These are phyloP conservation scores for Neurospora tetrasperma DNA, from an alignment of 495 filamentous ascomycete genomes.

Conservation along the genomic window DNA sequence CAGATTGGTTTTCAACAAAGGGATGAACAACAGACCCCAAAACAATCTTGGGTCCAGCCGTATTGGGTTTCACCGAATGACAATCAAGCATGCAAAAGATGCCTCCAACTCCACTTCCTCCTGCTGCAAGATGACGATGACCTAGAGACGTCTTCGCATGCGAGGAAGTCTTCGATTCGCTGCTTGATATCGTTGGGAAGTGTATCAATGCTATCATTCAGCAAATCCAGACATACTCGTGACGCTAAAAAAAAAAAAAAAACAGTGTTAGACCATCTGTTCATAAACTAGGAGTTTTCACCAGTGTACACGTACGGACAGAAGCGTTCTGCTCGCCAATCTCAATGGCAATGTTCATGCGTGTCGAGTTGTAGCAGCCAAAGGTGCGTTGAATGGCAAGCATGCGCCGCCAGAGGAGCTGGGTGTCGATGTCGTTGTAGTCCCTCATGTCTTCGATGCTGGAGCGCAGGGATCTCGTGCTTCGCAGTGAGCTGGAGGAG, in stretches of 20 bases:
- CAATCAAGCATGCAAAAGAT: not conserved
- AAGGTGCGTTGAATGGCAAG: conserved; percentile 32
- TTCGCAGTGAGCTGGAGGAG: not conserved
- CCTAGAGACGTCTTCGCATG: not conserved
- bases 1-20: not conserved
- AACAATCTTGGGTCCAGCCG: not conserved
- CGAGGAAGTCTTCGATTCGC: conserved; percentile 17
- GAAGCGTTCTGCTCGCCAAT: conserved; percentile 18
- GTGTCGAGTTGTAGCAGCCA: conserved; percentile 36
- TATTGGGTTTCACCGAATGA: not conserved
- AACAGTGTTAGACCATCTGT: not conserved
- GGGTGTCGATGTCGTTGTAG: conserved; percentile 19
- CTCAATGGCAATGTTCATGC: conserved; percentile 34
- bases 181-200: conserved; percentile 27
- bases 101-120: not conserved
- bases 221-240: conserved; percentile 30
- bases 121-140: not conserved
- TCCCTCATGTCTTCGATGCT: not conserved
- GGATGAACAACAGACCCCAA: not conserved
- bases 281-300: not conserved
- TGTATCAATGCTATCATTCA: conserved; percentile 34
- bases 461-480: not conserved
- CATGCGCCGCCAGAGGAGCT: conserved; percentile 36
- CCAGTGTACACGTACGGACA: not conserved
- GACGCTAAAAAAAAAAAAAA: conserved; percentile 25